Evolutionary conservation across 768 basidiomycete genomes (phyloP).

Genomic region (Suillus hirtellus): DNA sequence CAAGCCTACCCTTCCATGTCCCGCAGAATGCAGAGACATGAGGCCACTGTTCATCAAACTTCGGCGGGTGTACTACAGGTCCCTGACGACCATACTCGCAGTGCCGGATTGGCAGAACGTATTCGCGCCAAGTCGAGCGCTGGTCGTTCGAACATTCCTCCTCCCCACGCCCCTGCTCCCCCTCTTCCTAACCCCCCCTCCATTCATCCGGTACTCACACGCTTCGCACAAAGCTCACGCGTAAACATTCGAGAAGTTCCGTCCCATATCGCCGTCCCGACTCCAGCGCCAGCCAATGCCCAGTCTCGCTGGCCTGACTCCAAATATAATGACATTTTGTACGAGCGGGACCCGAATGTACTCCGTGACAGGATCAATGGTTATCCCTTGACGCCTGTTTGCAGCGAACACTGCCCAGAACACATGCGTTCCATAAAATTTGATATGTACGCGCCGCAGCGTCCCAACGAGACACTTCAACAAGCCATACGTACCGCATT

Average conservation of each 20-base stretch:
- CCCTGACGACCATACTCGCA: background rate
- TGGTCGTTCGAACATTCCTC: background rate
- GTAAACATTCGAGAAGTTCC: slow-evolving; percentile 6
- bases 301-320: background rate
- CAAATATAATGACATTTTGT: background rate
- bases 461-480: slow-evolving; percentile 3
- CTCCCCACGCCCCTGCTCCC: background rate
- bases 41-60: slow-evolving; percentile 4
- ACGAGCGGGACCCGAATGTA: background rate
- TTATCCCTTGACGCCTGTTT: slow-evolving; percentile 5
- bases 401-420: background rate
- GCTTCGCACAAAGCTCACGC: slow-evolving; percentile 6
- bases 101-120: slow-evolving; percentile 9
- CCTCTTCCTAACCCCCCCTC: background rate
- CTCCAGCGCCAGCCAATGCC: background rate
- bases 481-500: slow-evolving; percentile 5
- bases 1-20: slow-evolving; percentile 8
- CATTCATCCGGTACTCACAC: background rate
- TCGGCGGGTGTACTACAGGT: background rate
- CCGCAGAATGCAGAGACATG: slow-evolving; percentile 6
- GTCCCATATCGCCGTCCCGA: background rate
- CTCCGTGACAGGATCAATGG: slow-evolving; percentile 5
- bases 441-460: slow-evolving; percentile 9
- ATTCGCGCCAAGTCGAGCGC: slow-evolving; percentile 7
- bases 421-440: slow-evolving; percentile 12